phyloP scores from a whole-genome alignment of 116 monocot species.

The Trichopus zeylanicus region DNA sequence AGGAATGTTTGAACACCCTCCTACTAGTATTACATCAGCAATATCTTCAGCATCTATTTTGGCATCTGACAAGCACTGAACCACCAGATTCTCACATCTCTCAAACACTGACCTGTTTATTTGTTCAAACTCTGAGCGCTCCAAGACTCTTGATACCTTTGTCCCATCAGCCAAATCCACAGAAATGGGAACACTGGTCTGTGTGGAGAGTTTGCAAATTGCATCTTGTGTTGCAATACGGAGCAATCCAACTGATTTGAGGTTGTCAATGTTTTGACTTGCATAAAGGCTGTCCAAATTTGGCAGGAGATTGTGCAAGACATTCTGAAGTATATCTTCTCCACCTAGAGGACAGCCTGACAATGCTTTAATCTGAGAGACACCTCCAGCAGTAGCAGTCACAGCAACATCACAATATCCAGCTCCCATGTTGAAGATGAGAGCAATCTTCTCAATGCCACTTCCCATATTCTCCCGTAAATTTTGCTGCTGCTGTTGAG shows the following conservation, averaged over 20 bases:
- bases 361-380: conserved; percentile 66
- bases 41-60: conserved; percentile 45
- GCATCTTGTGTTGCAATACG: conserved; percentile 45
- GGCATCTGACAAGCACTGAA: conserved; percentile 51
- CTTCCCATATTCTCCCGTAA: conserved; percentile 45
- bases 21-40: conserved; percentile 63
- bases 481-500: conserved; percentile 58
- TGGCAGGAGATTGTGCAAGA: conserved; percentile 34
- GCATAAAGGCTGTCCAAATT: conserved; percentile 34
- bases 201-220: conserved; percentile 45
- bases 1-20: conserved; percentile 63
- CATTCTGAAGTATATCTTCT: conserved; percentile 67
- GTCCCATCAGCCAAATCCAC: conserved; percentile 33
- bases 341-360: conserved; percentile 46
- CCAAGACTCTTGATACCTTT: conserved; percentile 26
- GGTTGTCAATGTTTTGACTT: conserved; percentile 20
- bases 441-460: conserved; percentile 56
- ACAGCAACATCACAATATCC: conserved; percentile 73
- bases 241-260: conserved; percentile 33
- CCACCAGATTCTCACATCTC: conserved; percentile 43
- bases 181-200: conserved; percentile 28
- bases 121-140: conserved; percentile 42
- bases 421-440: conserved; percentile 84
- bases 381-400: conserved; percentile 62
- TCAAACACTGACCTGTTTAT: conserved; percentile 36